Percentiles rank a stretch among this genome's conserved stretches.
These are phyloP conservation scores for Amylocarpus encephaloides DNA, from an alignment of 2,329 filamentous ascomycete genomes.

Conservation along the genomic window DNA sequence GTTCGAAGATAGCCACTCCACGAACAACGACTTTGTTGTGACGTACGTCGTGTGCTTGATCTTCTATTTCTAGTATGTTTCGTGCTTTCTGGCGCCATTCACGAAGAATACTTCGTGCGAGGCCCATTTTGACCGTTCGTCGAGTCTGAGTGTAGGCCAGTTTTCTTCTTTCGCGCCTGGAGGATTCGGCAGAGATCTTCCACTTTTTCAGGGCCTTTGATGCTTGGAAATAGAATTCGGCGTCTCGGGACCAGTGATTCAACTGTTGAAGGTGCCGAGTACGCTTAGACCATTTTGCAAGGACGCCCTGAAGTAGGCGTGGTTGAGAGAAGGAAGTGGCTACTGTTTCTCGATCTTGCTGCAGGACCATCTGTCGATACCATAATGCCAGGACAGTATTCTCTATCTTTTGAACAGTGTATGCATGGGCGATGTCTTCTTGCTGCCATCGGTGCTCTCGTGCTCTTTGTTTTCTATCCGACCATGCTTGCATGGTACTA, in stretches of 20 bases:
- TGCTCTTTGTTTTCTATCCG: slow-evolving; percentile 33
- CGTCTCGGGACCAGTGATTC: slow-evolving; percentile 23
- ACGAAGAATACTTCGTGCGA: slow-evolving; percentile 22
- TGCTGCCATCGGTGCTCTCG: slow-evolving; percentile 20
- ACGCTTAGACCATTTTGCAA: slow-evolving; percentile 21
- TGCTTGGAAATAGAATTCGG: slow-evolving; percentile 28
- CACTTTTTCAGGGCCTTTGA: slow-evolving; percentile 26
- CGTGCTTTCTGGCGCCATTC: slow-evolving; percentile 23
- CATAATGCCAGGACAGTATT: slow-evolving; percentile 21
- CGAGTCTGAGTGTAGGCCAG: slow-evolving; percentile 27
- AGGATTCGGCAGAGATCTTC: slow-evolving; percentile 24
- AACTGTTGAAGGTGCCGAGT: slow-evolving; percentile 20
- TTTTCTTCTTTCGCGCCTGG: slow-evolving; percentile 29
- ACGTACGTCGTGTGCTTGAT: slow-evolving; percentile 21
- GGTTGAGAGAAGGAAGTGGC: slow-evolving; percentile 20
- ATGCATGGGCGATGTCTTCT: slow-evolving; percentile 22
- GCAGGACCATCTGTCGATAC: slow-evolving; percentile 19
- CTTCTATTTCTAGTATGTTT: slow-evolving; percentile 25
- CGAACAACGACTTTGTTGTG: slow-evolving; percentile 23
- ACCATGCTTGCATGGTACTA: slow-evolving; percentile 35
- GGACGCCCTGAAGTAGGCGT: slow-evolving; percentile 14
- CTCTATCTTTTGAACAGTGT: slow-evolving; percentile 20
- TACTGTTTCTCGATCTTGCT: slow-evolving; percentile 16
- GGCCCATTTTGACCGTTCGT: slow-evolving; percentile 26
- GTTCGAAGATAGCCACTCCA: slow-evolving; percentile 28